Evolutionary conservation across 441 rosid genomes (phyloP), one percentile per base, ranked within the genome.

Genomic region (Viola pubescens): DNA sequence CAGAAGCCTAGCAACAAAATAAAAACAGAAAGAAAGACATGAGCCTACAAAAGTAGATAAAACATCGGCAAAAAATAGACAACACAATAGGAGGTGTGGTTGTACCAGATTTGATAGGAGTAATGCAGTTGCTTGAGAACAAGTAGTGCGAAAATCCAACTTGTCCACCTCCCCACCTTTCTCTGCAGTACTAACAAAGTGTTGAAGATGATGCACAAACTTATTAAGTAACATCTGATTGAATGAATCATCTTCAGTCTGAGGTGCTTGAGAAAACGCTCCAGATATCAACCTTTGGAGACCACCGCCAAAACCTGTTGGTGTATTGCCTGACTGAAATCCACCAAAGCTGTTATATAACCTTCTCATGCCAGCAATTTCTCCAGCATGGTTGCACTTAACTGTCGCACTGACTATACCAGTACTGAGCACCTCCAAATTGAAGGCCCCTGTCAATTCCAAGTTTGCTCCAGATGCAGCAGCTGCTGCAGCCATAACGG

Each of bases 321-420:
- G 78, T 34, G 77, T 12, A 9, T 46, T 13, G 37, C 72, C 85
- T 63, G 89, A 61, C 72, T 90, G 95, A 75, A 91, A 86, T 61
- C 97, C 99, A 61, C 97, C 97, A 63, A 94, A 84, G 79, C 94
- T 88, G 84, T 76, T 87, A 73, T 87, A 91, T 73, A 94, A 75
- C 75, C 95, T 84, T 79, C 96, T 83, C 99, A 94, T 88, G 72
- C 99, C 99, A 63, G 97, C 95, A 71, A 94, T 91, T 84, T 94
- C 96, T 74, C 99, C 98, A 48, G 95, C 92, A 79, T 89, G 89
- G 63, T 94, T 94, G 74, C 92, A 85, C 76, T 94, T 91, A 34
- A 79, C 90, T 14, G 98, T 94, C 74, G 99, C 99, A 77, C 96
- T 91, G 63, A 88, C 98, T 48, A 91, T 81, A 65, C 92, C 89